phyloP scores from a whole-genome alignment of 225 moss, liverwort and hornwort species.

The Bryoerythrophyllum caledonicum region DNA sequence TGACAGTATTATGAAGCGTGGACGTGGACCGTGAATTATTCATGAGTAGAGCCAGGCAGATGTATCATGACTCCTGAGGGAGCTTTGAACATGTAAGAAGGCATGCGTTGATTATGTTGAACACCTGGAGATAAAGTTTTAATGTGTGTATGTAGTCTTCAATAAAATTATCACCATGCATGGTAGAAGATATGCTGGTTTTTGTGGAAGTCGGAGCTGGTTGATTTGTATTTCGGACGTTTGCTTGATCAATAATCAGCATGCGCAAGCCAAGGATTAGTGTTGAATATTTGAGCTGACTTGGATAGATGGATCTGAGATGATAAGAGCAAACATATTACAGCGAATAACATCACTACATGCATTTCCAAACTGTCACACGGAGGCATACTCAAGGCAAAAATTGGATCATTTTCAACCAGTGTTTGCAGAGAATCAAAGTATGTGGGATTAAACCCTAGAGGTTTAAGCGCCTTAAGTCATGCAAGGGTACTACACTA shows the following conservation, averaged over 20 bases:
- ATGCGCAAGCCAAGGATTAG: not conserved
- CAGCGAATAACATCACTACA: not conserved
- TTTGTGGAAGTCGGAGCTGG: not conserved
- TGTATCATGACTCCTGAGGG: not conserved
- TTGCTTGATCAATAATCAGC: not conserved
- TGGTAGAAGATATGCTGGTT: not conserved
- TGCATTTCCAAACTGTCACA: not conserved
- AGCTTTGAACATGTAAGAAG: not conserved
- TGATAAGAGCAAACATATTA: not conserved
- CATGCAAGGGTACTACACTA: slow-evolving; percentile 21
- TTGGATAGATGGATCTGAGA: not conserved
- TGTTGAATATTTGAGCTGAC: no score
- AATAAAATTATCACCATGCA: not conserved
- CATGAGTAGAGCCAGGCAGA: not conserved
- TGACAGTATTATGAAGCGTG: not conserved
- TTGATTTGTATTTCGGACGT: not conserved
- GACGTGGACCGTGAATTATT: not conserved
- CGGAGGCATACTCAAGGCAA: slow-evolving; percentile 22
- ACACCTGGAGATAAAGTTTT: not conserved
- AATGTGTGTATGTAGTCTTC: not conserved
- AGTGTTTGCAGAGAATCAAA: slow-evolving; percentile 16
- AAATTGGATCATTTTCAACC: slow-evolving; percentile 36
- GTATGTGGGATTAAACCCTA: slow-evolving; percentile 14
- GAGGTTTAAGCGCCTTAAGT: slow-evolving; percentile 7
- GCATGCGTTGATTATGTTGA: not conserved